These are phyloP conservation scores for Cyamopsis tetragonoloba DNA, from an alignment of 306 rosid species.

Conservation along the genomic window DNA sequence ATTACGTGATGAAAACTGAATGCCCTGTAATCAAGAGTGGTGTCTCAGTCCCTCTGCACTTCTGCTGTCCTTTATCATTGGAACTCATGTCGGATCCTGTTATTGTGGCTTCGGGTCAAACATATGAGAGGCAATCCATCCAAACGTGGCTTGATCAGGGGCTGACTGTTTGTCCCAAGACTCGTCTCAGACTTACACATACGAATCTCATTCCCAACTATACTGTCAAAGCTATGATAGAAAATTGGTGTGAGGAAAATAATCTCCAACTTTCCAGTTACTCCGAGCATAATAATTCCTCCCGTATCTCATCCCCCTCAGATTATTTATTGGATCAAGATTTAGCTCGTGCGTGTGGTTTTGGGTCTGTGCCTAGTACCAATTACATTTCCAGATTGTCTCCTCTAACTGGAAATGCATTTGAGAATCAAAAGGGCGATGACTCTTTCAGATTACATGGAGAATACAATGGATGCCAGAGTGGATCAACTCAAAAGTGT, in stretches of 20 bases:
- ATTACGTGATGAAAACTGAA: constrained; percentile 55
- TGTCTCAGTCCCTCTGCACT: constrained; percentile 67
- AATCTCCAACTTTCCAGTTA: constrained; percentile 32
- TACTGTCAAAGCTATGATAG: constrained; percentile 91
- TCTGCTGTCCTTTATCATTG: constrained; percentile 81
- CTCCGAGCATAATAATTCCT: constrained; percentile 25
- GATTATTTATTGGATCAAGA: constrained; percentile 36
- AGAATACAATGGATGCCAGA: constrained; percentile 48
- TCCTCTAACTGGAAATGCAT: constrained; percentile 46
- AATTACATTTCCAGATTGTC: constrained; percentile 57
- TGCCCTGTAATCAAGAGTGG: constrained; percentile 44
- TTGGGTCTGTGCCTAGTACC: constrained; percentile 32
- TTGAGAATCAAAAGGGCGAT: constrained; percentile 46
- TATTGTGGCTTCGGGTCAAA: constrained; percentile 94
- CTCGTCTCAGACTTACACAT: constrained; percentile 66
- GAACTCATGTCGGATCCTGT: constrained; percentile 96
- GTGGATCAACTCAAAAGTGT: constrained; percentile 39
- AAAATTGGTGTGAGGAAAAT: constrained; percentile 86
- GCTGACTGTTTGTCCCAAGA: constrained; percentile 79
- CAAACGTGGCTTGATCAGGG: constrained; percentile 90
- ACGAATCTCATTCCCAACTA: constrained; percentile 74
- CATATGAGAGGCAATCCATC: constrained; percentile 75
- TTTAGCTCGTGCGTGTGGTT: constrained; percentile 37
- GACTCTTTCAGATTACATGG: constrained; percentile 38
- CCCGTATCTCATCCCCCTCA: constrained; percentile 23